Evolutionary conservation across 2,329 filamentous ascomycete species (phyloP).

Genomic region (Allantophomopsis cytisporea): DNA sequence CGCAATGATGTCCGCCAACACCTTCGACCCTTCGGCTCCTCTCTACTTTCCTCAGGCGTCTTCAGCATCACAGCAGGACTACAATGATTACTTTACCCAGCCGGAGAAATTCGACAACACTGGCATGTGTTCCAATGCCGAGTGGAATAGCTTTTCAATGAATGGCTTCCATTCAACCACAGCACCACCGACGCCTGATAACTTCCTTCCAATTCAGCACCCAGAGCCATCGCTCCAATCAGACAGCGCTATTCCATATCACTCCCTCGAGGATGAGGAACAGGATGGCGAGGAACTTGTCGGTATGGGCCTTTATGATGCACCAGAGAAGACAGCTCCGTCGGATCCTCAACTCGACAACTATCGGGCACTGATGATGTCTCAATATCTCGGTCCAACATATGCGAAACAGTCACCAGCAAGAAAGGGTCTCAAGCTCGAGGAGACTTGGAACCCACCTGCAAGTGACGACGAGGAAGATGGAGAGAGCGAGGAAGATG

Average conservation of each 20-base stretch:
- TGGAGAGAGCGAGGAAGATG: conserved; percentile 29
- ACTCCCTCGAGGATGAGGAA: conserved; percentile 38
- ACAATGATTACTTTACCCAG: too few species aligned
- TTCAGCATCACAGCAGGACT: not conserved
- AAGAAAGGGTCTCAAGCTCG: conserved; percentile 67
- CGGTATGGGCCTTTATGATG: conserved; percentile 73
- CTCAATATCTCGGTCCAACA: conserved; percentile 36
- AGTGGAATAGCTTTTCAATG: conserved; percentile 32
- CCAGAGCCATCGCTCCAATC: conserved; percentile 28
- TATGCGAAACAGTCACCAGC: conserved; percentile 27
- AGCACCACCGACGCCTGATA: conserved; percentile 45
- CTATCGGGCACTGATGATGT: conserved; percentile 36
- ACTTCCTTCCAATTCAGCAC: conserved; percentile 38
- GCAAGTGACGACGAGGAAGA: conserved; percentile 42
- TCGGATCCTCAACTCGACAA: conserved; percentile 36
- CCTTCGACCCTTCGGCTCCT: not conserved
- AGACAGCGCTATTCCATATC: conserved; percentile 34
- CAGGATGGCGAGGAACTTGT: conserved; percentile 57
- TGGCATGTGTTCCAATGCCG: conserved; percentile 17
- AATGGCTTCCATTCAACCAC: conserved; percentile 31
- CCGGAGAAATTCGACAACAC: conserved; percentile 3
- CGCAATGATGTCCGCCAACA: not conserved
- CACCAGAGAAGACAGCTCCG: conserved; percentile 34
- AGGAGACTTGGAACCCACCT: conserved; percentile 66
- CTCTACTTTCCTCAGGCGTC: conserved; percentile 5